phyloP scores from a whole-genome alignment of 2,329 filamentous ascomycete genomes.

The Paracorniculantispora psalliotae region DNA sequence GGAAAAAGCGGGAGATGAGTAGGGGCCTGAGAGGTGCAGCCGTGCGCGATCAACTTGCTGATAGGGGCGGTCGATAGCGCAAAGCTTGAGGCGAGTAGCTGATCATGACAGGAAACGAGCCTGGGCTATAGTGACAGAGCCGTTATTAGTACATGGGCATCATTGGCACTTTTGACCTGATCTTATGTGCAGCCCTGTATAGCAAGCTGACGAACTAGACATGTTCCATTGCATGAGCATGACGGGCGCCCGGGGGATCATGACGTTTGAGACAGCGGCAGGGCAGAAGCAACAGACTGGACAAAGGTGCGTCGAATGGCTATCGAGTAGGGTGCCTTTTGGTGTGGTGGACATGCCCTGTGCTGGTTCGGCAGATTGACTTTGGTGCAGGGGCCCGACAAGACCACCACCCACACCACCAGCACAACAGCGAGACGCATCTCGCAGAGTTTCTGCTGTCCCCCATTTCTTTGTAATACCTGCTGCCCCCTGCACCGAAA shows the following conservation, averaged over 20 bases:
- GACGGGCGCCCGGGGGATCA: background rate
- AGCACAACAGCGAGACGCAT: background rate
- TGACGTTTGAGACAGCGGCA: slow-evolving; percentile 2
- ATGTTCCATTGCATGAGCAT: slow-evolving; percentile 7
- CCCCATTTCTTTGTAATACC: background rate
- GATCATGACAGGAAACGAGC: background rate
- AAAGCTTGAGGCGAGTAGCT: background rate
- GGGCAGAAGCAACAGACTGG: background rate
- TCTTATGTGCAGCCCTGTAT: background rate
- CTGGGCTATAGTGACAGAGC: background rate
- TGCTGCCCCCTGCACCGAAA: background rate
- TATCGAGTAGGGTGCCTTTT: background rate
- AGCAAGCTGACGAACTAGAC: slow-evolving; percentile 4
- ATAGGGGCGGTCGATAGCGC: background rate
- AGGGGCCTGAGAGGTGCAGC: background rate
- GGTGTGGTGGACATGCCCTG: background rate
- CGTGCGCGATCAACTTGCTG: background rate
- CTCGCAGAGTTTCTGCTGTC: background rate
- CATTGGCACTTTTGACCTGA: background rate
- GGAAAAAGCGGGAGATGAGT: background rate
- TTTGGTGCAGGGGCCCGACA: background rate
- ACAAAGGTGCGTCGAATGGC: background rate
- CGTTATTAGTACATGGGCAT: background rate
- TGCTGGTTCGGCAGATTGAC: too few species aligned
- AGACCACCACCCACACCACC: background rate